Conservation (phyloP, 2,329 filamentous ascomycete species). For the Phialophora verrucosa region DNA sequence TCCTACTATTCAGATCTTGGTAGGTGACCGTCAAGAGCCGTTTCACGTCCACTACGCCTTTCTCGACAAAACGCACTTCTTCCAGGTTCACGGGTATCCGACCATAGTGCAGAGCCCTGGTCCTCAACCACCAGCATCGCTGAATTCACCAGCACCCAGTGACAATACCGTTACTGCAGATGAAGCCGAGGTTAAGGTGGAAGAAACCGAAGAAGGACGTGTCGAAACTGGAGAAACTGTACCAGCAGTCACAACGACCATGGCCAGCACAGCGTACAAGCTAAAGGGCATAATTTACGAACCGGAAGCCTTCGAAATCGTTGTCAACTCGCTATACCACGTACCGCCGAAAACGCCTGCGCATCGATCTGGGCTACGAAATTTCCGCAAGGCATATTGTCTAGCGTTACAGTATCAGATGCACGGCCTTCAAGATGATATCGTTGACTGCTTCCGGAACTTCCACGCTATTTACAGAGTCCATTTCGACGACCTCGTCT, state of each 20-base stretch:
- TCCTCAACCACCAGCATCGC: not conserved
- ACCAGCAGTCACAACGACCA: not conserved
- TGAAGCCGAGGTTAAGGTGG: slow-evolving; percentile 12
- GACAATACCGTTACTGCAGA: slow-evolving; percentile 16
- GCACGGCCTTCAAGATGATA: slow-evolving; percentile 32
- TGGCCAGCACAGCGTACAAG: slow-evolving; percentile 17
- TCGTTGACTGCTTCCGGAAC: slow-evolving; percentile 35
- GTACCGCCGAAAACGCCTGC: slow-evolving; percentile 11
- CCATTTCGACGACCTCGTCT: slow-evolving; percentile 35
- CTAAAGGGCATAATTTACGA: slow-evolving; percentile 28
- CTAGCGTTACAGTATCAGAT: slow-evolving; percentile 35
- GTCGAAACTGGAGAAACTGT: not conserved
- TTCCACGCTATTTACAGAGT: slow-evolving; percentile 28
- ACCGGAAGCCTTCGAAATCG: slow-evolving; percentile 30
- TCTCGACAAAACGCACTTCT: slow-evolving; percentile 35
- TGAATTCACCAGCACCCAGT: slow-evolving; percentile 1
- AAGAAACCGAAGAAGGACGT: not conserved
- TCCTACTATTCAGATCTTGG: slow-evolving; percentile 33
- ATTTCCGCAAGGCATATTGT: slow-evolving; percentile 31
- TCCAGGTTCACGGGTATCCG: slow-evolving; percentile 30
- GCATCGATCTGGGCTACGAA: slow-evolving; percentile 12
- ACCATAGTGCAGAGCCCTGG: not conserved
- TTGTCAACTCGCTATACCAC: slow-evolving; percentile 37
- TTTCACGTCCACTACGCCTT: slow-evolving; percentile 33
- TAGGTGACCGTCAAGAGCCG: slow-evolving; percentile 22